Conservation (phyloP, 441 rosid species). For the Pelargonium exstipulatum region DNA sequence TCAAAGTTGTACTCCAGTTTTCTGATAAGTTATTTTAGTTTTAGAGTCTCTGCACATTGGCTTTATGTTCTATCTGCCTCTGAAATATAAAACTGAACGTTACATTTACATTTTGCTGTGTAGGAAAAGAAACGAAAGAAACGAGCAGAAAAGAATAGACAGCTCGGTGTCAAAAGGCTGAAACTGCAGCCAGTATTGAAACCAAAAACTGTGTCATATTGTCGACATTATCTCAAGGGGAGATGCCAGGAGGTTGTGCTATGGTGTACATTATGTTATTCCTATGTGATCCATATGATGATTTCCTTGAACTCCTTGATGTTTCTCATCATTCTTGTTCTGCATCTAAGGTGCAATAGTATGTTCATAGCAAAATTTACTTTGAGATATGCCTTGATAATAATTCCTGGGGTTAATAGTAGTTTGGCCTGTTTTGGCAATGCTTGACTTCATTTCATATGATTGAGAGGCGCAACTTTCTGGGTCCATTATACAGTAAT, state of each 20-base stretch:
- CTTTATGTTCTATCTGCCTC: constrained; percentile 6
- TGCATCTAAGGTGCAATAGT: neutral
- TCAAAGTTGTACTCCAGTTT: neutral
- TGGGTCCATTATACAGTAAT: no score
- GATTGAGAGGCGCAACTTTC: neutral
- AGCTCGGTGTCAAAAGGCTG: constrained; percentile 75
- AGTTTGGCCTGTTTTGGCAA: constrained; percentile 5
- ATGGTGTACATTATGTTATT: constrained; percentile 8
- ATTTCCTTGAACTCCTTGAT: neutral
- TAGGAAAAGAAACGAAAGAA: constrained; percentile 59
- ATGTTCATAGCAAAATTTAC: neutral
- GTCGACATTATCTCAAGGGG: constrained; percentile 71
- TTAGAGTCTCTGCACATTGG: neutral
- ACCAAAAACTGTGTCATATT: constrained; percentile 46
- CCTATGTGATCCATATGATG: constrained; percentile 7
- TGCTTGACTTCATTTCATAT: neutral
- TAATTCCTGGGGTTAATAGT: neutral
- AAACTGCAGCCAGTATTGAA: constrained; percentile 55
- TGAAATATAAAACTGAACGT: constrained; percentile 7
- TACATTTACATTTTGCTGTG: constrained; percentile 23
- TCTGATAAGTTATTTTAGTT: no score
- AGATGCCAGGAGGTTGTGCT: constrained; percentile 65
- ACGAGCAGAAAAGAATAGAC: constrained; percentile 63
- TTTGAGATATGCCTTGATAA: neutral
- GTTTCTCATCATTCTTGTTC: constrained; percentile 1